Conservation (phyloP, 1,139 yeast species). For the Candida mesenterica region DNA sequence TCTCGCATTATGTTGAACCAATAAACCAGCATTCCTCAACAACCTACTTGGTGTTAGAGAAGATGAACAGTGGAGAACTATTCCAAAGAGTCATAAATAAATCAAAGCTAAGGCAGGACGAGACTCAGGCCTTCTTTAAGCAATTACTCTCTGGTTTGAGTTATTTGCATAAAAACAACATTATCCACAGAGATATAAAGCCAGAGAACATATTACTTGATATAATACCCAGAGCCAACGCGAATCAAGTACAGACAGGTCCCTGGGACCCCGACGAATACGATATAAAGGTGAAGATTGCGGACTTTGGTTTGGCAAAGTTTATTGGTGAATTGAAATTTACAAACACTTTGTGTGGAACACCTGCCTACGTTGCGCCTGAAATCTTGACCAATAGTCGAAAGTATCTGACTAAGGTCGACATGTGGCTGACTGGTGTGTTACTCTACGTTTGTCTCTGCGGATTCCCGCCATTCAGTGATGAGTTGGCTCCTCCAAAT, state of each 20-base stretch:
- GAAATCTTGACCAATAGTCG: constrained; percentile 59
- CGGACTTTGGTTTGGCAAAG: constrained; percentile 52
- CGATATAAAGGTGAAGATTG: constrained; percentile 68
- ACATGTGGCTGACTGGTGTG: constrained; percentile 81
- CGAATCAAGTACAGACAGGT: constrained; percentile 57
- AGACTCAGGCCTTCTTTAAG: constrained; percentile 57
- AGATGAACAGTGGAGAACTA: constrained; percentile 71
- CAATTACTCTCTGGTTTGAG: constrained; percentile 63
- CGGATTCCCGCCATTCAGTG: constrained; percentile 85
- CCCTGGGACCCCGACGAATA: constrained; percentile 69
- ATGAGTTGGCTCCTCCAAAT: constrained; percentile 74
- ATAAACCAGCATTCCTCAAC: constrained; percentile 51
- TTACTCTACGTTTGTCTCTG: constrained; percentile 72
- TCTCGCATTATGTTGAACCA: constrained; percentile 70
- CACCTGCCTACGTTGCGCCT: constrained; percentile 60
- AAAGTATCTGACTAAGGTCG: constrained; percentile 68
- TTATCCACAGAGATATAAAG: constrained; percentile 85
- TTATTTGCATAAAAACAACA: constrained; percentile 68
- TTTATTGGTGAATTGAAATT: constrained; percentile 28
- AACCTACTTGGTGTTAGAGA: constrained; percentile 69
- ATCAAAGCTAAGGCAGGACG: constrained; percentile 57
- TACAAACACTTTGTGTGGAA: constrained; percentile 29
- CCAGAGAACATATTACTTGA: constrained; percentile 88
- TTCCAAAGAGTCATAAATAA: constrained; percentile 69
- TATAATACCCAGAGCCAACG: constrained; percentile 44